These are phyloP conservation scores for Schrenkiella parvula DNA, from an alignment of 345 rosid species.

Conservation along the genomic window DNA sequence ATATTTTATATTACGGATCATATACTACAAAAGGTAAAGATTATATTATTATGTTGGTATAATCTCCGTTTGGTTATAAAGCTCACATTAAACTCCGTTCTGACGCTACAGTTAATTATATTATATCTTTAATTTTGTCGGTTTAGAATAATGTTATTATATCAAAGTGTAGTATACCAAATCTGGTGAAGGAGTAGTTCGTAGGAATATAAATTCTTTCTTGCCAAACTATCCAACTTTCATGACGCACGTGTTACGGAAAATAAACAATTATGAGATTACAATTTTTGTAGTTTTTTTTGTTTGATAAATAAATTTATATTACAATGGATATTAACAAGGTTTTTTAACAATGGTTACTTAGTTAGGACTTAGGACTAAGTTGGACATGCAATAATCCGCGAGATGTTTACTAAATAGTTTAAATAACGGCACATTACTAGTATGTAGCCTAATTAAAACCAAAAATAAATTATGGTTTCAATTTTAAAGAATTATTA, in stretches of 20 bases:
- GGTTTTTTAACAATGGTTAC: not conserved
- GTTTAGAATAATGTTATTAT: not conserved
- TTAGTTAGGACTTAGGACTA: not conserved
- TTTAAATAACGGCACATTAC: not conserved
- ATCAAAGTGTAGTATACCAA: not conserved
- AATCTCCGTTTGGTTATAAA: constrained; percentile 3
- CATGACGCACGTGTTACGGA: not conserved
- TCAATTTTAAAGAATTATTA: no score
- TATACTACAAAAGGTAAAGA: constrained; percentile 5
- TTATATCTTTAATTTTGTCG: not conserved
- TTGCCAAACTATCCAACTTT: constrained; percentile 1
- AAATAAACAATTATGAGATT: not conserved
- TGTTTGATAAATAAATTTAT: not conserved
- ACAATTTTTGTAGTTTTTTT: not conserved
- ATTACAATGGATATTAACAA: not conserved
- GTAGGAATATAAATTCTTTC: not conserved
- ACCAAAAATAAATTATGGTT: no score
- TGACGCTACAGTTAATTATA: not conserved
- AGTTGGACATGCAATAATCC: not conserved
- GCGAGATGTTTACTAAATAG: not conserved
- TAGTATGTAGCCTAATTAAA: no score
- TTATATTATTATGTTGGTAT: constrained; percentile 5
- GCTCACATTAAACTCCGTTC: constrained; percentile 13
- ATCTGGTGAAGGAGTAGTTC: not conserved
- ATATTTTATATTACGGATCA: constrained; percentile 14